Evolutionary conservation across 768 basidiomycete species (phyloP).

Genomic region (Kwoniella dejecticola): DNA sequence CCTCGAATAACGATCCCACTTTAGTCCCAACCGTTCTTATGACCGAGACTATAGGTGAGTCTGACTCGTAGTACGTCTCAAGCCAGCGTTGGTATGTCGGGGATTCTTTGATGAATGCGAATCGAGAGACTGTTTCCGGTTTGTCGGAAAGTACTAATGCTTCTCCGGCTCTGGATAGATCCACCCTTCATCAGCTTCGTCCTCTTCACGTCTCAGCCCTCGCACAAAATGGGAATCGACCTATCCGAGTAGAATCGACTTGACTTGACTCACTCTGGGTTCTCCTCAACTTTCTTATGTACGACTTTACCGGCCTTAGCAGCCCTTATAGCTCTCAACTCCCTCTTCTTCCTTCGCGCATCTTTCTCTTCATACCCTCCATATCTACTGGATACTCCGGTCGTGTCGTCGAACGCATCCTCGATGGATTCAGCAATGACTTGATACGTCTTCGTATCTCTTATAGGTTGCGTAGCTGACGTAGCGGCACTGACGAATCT

Average conservation of each 20-base stretch:
- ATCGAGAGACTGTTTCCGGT: constrained; percentile 37
- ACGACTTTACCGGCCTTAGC: constrained; percentile 72
- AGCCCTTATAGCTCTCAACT: constrained; percentile 74
- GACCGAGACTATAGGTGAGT: constrained; percentile 80
- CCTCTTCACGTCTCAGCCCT: no score
- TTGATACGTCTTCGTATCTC: constrained; percentile 94
- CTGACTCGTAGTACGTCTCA: constrained; percentile 82
- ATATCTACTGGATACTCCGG: constrained; percentile 64
- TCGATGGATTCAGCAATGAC: constrained; percentile 80
- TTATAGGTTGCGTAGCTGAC: constrained; percentile 91
- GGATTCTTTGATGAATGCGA: constrained; percentile 38
- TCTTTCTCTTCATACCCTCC: constrained; percentile 97
- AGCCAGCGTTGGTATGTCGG: constrained; percentile 44
- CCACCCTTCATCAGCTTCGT: no score
- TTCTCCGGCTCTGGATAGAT: constrained; percentile 70
- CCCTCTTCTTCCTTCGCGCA: constrained; percentile 75
- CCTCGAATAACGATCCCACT: constrained; percentile 82
- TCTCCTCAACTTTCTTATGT: constrained; percentile 63
- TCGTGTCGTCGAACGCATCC: constrained; percentile 91
- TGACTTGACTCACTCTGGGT: constrained; percentile 87
- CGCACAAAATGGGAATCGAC: no score
- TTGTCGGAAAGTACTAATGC: constrained; percentile 68
- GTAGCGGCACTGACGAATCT: constrained; percentile 83
- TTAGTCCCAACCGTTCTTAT: constrained; percentile 80
- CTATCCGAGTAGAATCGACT: no score